Evolutionary conservation across 1,284 basidiomycete species (phyloP).

Genomic region (Cutaneotrichosporon sp.): DNA sequence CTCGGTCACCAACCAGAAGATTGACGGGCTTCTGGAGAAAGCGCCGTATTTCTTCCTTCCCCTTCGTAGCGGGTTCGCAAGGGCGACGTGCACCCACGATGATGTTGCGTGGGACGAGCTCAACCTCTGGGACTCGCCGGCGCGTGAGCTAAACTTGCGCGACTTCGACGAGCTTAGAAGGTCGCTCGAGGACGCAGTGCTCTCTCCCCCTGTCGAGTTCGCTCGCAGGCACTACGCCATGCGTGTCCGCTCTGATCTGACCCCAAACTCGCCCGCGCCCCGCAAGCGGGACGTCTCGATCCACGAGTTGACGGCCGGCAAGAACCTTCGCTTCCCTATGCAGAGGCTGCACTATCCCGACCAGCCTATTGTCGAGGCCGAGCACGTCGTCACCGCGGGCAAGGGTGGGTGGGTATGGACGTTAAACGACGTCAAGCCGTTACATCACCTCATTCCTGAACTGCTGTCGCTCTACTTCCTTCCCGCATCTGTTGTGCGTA

Average conservation of each 20-base stretch:
- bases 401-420: slow-evolving; percentile 30
- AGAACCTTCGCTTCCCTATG: neutral
- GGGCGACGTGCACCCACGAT: neutral
- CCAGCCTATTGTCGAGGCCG: slow-evolving; percentile 33
- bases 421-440: neutral
- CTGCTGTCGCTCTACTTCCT: slow-evolving; percentile 29
- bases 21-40: slow-evolving; percentile 21
- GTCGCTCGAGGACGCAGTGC: slow-evolving; percentile 30
- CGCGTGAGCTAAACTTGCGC: slow-evolving; percentile 15
- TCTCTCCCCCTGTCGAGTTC: slow-evolving; percentile 29
- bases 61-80: slow-evolving; percentile 16
- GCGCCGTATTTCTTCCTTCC: slow-evolving; percentile 38
- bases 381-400: slow-evolving; percentile 19
- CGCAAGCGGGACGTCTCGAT: neutral
- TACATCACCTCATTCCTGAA: slow-evolving; percentile 28
- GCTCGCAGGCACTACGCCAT: slow-evolving; percentile 27
- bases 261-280: slow-evolving; percentile 26
- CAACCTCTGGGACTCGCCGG: slow-evolving; percentile 13
- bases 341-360: neutral
- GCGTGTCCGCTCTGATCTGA: slow-evolving; percentile 30
- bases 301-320: neutral
- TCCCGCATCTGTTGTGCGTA: slow-evolving; percentile 29
- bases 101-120: slow-evolving; percentile 46
- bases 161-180: slow-evolving; percentile 17
- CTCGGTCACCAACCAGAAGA: slow-evolving; percentile 32